Evolutionary conservation across 345 rosid genomes (phyloP).

Genomic region (Nephelium lappaceum): DNA sequence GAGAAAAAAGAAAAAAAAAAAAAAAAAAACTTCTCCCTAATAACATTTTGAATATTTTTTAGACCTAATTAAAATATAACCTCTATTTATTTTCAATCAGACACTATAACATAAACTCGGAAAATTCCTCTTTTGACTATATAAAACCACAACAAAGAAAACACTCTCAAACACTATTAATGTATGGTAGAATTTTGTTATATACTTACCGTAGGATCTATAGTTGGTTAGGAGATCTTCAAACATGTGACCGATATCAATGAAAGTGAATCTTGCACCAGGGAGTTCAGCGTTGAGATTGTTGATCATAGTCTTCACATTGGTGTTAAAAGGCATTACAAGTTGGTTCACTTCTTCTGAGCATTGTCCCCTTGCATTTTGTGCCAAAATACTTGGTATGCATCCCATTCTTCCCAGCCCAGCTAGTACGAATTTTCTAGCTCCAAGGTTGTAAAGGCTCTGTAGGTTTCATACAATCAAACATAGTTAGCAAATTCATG

Average conservation of each 20-base stretch:
- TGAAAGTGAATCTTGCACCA: slow-evolving; percentile 57
- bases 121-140: no score
- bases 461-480: slow-evolving; percentile 22
- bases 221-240: slow-evolving; percentile 59
- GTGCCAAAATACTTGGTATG: slow-evolving; percentile 93
- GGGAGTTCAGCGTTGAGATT: slow-evolving; percentile 70
- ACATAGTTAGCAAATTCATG: neutral
- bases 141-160: no score
- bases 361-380: slow-evolving; percentile 61
- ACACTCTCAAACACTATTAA: no score
- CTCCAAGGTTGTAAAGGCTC: slow-evolving; percentile 83
- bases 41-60: no score
- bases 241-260: slow-evolving; percentile 62
- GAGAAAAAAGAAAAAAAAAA: no score
- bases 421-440: slow-evolving; percentile 71
- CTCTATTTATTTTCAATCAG: no score
- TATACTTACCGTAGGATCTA: slow-evolving; percentile 57
- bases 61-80: no score
- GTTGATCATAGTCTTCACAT: slow-evolving; percentile 74
- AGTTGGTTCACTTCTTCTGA: slow-evolving; percentile 83
- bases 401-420: slow-evolving; percentile 96
- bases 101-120: no score
- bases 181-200: no score
- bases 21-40: no score
- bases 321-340: slow-evolving; percentile 72